These are phyloP conservation scores for Citrus australasica DNA, from an alignment of 345 rosid species.

Conservation along the genomic window DNA sequence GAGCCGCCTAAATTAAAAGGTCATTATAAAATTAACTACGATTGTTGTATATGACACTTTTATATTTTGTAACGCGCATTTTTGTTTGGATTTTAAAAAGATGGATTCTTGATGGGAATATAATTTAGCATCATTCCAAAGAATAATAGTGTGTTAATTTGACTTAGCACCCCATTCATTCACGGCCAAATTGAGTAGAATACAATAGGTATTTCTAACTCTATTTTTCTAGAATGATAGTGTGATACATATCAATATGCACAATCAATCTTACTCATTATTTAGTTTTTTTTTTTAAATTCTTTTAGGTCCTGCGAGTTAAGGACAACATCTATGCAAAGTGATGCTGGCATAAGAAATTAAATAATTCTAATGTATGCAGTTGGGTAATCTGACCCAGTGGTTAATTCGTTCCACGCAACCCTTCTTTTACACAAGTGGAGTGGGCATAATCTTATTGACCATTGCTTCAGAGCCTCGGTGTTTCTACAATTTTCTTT, in stretches of 20 bases:
- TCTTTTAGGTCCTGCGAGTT: neutral
- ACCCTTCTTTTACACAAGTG: neutral
- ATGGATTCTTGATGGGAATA: slow-evolving; percentile 6
- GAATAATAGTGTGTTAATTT: slow-evolving; percentile 4
- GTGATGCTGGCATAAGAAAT: neutral
- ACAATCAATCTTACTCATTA: neutral
- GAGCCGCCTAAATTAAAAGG: neutral
- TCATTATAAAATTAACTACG: neutral
- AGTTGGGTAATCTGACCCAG: neutral
- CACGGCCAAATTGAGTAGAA: slow-evolving; percentile 1
- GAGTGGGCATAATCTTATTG: neutral
- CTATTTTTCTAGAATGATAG: neutral
- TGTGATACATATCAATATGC: neutral
- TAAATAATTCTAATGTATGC: neutral
- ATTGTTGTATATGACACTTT: neutral
- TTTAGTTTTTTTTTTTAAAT: neutral
- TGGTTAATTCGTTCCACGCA: neutral
- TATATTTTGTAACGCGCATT: neutral
- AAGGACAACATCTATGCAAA: no score
- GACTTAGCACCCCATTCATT: neutral
- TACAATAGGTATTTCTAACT: neutral
- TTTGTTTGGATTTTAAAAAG: neutral
- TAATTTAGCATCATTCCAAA: neutral
- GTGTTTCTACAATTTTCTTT: no score
- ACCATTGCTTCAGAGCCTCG: no score